Percentiles rank a stretch among this genome's conserved stretches.
phyloP scores from a whole-genome alignment of 768 basidiomycete species.

The Phanerodontia chrysosporium region DNA sequence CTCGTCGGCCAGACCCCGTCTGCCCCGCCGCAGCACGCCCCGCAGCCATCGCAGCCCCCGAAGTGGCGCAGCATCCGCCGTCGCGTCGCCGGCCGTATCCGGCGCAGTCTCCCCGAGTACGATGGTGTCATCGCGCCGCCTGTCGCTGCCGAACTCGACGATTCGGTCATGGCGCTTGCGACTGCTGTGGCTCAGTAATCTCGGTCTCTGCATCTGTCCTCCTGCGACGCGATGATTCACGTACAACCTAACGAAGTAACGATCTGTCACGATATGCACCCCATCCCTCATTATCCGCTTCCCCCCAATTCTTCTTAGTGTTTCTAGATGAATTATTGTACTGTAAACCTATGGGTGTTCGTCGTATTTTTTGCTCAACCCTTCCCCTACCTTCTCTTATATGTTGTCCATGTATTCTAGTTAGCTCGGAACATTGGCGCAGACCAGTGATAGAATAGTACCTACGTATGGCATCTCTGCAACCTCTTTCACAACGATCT shows the following conservation, averaged over 20 bases:
- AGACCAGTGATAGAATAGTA: not conserved
- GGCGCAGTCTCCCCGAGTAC: slow-evolving; percentile 3
- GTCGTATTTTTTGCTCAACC: not conserved
- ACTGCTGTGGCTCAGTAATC: not conserved
- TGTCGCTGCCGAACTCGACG: not conserved
- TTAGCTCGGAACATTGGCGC: not conserved
- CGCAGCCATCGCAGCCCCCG: not conserved
- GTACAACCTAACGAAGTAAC: not conserved
- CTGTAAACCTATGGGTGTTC: not conserved
- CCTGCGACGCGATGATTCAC: not conserved
- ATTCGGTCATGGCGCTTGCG: not conserved
- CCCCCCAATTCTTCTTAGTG: not conserved
- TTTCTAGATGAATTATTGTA: not conserved
- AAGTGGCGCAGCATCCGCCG: slow-evolving; percentile 1
- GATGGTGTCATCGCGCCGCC: not conserved
- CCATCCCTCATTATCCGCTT: not conserved
- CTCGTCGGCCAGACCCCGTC: not conserved
- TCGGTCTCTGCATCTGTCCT: not conserved
- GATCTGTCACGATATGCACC: not conserved
- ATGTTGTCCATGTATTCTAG: not conserved
- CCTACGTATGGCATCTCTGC: too few relatives aligned
- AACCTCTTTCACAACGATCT: too few relatives aligned
- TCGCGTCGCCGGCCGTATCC: slow-evolving; percentile 4
- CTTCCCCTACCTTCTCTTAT: not conserved
- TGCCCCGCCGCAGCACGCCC: not conserved